phyloP scores from a whole-genome alignment of 2,329 filamentous ascomycete genomes.

The Colletotrichum gloeosporioides region DNA sequence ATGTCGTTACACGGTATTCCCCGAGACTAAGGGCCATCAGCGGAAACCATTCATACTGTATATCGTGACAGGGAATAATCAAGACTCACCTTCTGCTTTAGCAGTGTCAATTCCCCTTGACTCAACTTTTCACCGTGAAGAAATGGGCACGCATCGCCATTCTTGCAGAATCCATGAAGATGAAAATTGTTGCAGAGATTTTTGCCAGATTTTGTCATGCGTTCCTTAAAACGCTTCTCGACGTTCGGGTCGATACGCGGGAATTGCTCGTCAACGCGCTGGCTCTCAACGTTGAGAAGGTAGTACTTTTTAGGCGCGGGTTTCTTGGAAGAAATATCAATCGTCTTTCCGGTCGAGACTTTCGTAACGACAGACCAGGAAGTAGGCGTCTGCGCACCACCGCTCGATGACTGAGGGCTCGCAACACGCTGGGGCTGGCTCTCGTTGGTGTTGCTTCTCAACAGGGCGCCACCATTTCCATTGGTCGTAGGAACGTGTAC shows the following conservation, averaged over 20 bases:
- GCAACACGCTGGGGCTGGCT: not conserved
- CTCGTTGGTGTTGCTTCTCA: not conserved
- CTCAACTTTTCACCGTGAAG: conserved; percentile 24
- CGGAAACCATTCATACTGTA: not conserved
- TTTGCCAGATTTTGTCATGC: conserved; percentile 16
- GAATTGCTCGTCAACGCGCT: conserved; percentile 36
- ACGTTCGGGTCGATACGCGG: conserved; percentile 24
- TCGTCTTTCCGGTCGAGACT: conserved; percentile 20
- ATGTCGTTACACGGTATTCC: conserved; percentile 21
- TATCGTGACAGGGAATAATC: not conserved
- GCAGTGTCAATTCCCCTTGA: conserved; percentile 20
- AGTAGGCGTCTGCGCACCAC: not conserved
- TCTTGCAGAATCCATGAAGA: conserved; percentile 23
- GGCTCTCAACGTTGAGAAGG: conserved; percentile 32
- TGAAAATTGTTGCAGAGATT: conserved; percentile 27
- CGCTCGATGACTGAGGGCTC: not conserved
- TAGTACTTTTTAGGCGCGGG: conserved; percentile 24
- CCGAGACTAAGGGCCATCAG: not conserved
- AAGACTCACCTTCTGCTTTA: conserved; percentile 21
- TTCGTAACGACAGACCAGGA: conserved; percentile 29
- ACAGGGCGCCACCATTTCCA: not conserved
- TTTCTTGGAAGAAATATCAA: conserved; percentile 33
- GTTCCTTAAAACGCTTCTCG: conserved; percentile 25
- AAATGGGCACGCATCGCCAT: conserved; percentile 22
- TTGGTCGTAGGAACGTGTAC: not conserved